Base-by-base conservation (phyloP, 495 filamentous ascomycete genomes). In the Hypoxylon subgilvum region DNA sequence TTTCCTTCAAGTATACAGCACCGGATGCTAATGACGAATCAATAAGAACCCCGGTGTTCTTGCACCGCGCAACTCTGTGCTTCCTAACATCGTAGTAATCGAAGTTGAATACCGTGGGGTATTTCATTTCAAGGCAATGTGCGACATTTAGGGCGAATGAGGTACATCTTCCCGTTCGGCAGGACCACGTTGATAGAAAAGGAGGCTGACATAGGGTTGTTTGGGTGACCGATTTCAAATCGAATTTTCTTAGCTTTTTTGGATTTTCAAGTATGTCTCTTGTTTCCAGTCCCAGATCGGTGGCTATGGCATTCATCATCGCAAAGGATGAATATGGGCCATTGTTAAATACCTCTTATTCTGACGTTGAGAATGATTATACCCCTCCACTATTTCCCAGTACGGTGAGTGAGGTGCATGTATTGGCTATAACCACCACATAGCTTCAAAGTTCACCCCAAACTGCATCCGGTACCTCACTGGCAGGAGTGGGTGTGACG, bases 1-100 rank as follows among this genome's bases (percentile, higher is more conserved):
- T 40, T 43, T 43, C 40, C 12, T 43, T 43, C 22, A 43, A 43
- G 22, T 4, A 27, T n/a, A 27, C 19, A 13, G 40, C 40, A 14
- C 40, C 40, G 22, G 6, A 2, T 28, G 13, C n/a, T 16, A 22
- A 43, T n/a, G 21, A 27, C 6, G 40, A 43, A 43, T 43, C 40
- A 28, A 43, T 43, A 1, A 43, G 10, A 8, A 43, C 40, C 6
- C 40, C 22, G 9, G 40, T 43, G 9, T 28, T 43, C 21, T 28
- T 14, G 22, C 40, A 43, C 3, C 16, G 40, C 9, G 38, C 38
- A 21, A 41, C 38, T 23, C 38, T 41, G 19, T 41, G 38, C 7
- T 13, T 30, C 10, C 25, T 14, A 16, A 44, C n/a, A 23, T 28
- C 22, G 41, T 28, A 44, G 9, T 38, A 38, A 14, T 14, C 18